Percentiles rank a stretch among this genome's conserved stretches.
phyloP scores from a whole-genome alignment of 176 grass and related monocot species.

The Eragrostis curvula region DNA sequence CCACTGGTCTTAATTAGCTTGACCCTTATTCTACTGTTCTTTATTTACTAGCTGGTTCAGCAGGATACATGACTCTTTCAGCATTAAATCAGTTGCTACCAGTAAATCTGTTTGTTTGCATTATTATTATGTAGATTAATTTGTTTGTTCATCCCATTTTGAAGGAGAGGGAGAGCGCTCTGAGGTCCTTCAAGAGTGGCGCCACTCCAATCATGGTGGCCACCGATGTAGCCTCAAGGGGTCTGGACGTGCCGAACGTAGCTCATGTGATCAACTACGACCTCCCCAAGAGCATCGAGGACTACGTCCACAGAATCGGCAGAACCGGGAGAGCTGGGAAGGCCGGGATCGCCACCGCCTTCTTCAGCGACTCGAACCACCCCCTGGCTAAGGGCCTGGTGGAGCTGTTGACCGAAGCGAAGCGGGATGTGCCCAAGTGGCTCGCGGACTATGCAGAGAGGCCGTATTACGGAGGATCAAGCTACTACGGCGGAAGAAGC shows the following conservation, averaged over 20 bases:
- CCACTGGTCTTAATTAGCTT: not conserved
- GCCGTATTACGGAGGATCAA: constrained; percentile 43
- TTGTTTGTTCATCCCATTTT: constrained; percentile 28
- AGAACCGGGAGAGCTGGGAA: constrained; percentile 91
- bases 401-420: constrained; percentile 69
- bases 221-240: constrained; percentile 81
- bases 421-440: constrained; percentile 69
- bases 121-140: not conserved
- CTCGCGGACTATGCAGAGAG: constrained; percentile 49
- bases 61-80: not conserved
- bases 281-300: constrained; percentile 74
- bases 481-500: constrained; percentile 35
- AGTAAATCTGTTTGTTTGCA: not conserved
- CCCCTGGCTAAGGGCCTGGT: constrained; percentile 58
- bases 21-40: not conserved
- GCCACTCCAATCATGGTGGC: constrained; percentile 72
- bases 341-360: constrained; percentile 70
- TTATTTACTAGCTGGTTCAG: not conserved
- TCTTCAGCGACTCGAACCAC: constrained; percentile 63
- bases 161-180: constrained; percentile 75
- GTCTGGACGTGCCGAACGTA: constrained; percentile 79
- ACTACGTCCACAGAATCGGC: constrained; percentile 85
- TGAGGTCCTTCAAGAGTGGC: constrained; percentile 75
- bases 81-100: not conserved
- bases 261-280: constrained; percentile 88